These are phyloP conservation scores for Malus hybrid DNA, from an alignment of 331 rosid species.

Conservation along the genomic window DNA sequence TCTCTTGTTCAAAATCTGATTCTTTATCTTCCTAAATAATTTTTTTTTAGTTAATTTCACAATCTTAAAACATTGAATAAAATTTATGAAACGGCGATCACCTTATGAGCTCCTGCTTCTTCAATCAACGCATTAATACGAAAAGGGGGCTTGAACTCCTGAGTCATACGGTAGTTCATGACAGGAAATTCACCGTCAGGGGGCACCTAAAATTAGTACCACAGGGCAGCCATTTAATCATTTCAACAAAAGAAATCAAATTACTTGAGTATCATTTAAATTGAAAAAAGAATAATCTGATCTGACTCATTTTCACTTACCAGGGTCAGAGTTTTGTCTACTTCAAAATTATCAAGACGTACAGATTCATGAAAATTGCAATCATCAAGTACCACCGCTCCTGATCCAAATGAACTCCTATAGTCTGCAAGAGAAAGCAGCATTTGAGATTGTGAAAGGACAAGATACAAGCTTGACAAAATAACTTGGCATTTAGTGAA, in stretches of 20 bases:
- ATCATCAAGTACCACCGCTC: constrained; percentile 72
- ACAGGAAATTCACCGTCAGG: constrained; percentile 89
- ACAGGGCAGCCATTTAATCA: constrained; percentile 10
- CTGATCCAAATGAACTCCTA: constrained; percentile 62
- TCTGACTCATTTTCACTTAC: constrained; percentile 34
- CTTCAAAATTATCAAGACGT: constrained; percentile 69
- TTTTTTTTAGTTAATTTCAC: not conserved
- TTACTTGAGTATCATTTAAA: not conserved
- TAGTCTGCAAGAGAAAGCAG: constrained; percentile 42
- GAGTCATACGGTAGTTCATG: constrained; percentile 89
- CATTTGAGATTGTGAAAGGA: constrained; percentile 10
- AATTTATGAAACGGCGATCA: constrained; percentile 13
- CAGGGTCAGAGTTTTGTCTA: constrained; percentile 63
- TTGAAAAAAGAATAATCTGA: not conserved
- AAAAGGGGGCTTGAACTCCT: constrained; percentile 81
- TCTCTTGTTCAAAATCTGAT: not conserved
- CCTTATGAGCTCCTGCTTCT: constrained; percentile 72
- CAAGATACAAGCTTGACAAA: constrained; percentile 4
- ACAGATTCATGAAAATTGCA: constrained; percentile 94
- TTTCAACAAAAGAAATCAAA: not conserved
- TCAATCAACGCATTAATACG: constrained; percentile 69
- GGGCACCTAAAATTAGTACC: constrained; percentile 45
- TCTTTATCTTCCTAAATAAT: not conserved
- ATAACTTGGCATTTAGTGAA: not conserved
- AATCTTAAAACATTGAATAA: not conserved